Conservation (phyloP, 495 filamentous ascomycete genomes). For the Penicillium manginii region DNA sequence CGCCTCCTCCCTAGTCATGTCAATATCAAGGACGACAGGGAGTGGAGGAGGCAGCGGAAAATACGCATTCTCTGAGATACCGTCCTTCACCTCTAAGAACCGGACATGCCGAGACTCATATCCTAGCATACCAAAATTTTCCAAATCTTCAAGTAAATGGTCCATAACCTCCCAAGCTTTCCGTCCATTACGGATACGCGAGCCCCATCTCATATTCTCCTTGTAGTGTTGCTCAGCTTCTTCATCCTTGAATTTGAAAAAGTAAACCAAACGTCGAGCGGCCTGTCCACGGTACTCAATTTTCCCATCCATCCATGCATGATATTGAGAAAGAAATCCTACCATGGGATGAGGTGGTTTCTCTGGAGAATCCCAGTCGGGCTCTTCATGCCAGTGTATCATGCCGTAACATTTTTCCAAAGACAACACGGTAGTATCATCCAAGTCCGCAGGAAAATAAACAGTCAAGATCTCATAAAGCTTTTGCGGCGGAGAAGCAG, state of each 20-base stretch:
- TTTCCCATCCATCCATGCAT: slow-evolving; percentile 10
- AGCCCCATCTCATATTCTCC: slow-evolving; percentile 5
- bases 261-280: slow-evolving; percentile 9
- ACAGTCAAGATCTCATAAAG: slow-evolving; percentile 14
- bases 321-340: slow-evolving; percentile 4
- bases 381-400: not conserved
- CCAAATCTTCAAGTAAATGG: slow-evolving; percentile 9
- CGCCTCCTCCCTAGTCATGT: not conserved
- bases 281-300: slow-evolving; percentile 8
- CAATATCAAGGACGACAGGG: not conserved
- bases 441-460: slow-evolving; percentile 11
- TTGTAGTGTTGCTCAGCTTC: slow-evolving; percentile 13
- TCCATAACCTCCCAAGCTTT: slow-evolving; percentile 8
- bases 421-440: slow-evolving; percentile 1
- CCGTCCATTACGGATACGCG: slow-evolving; percentile 2
- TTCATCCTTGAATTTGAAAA: slow-evolving; percentile 9
- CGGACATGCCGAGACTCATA: slow-evolving; percentile 14
- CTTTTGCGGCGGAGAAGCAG: slow-evolving; percentile 8
- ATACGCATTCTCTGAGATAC: not conserved
- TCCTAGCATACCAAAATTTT: slow-evolving; percentile 11
- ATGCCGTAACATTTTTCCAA: slow-evolving; percentile 1
- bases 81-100: slow-evolving; percentile 5
- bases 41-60: not conserved
- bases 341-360: slow-evolving; percentile 8
- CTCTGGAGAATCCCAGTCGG: not conserved